These are phyloP conservation scores for Xylaria sp. DNA, from an alignment of 2,329 filamentous ascomycete genomes.

Conservation along the genomic window DNA sequence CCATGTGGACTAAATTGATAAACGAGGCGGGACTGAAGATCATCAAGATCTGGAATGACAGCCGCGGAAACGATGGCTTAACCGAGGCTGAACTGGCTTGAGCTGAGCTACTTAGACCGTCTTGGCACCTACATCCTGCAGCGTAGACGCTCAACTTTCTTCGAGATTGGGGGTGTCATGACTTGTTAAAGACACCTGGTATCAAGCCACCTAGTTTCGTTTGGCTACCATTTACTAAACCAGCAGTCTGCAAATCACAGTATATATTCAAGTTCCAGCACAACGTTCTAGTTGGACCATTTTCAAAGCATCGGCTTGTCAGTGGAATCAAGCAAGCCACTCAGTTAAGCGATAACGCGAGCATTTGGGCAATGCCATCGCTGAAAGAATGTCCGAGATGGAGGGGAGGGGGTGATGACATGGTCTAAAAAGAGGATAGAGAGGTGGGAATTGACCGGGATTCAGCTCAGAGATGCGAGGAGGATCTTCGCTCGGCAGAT, in stretches of 20 bases:
- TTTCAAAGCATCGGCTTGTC: neutral
- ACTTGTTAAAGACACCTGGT: neutral
- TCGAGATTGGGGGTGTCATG: neutral
- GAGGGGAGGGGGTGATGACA: neutral
- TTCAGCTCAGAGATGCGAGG: neutral
- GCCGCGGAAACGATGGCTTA: conserved; percentile 37
- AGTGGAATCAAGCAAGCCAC: neutral
- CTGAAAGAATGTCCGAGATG: neutral
- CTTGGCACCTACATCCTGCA: neutral
- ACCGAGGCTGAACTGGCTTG: conserved; percentile 43
- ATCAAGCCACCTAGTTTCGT: neutral
- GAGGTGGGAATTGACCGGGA: neutral
- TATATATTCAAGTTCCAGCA: neutral
- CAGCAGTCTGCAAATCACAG: neutral
- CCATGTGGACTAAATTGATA: conserved; percentile 37
- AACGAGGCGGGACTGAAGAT: conserved; percentile 40
- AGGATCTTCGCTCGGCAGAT: neutral
- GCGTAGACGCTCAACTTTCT: neutral
- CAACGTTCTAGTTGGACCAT: neutral
- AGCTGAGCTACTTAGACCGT: conserved; percentile 2
- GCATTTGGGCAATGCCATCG: neutral
- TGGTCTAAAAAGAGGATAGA: neutral
- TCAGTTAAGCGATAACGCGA: neutral
- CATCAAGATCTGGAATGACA: conserved; percentile 39
- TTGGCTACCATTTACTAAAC: neutral